Evolutionary conservation across 306 rosid species (phyloP), one percentile per base, ranked within the genome.

Genomic region (Glycyrrhiza uralensis): DNA sequence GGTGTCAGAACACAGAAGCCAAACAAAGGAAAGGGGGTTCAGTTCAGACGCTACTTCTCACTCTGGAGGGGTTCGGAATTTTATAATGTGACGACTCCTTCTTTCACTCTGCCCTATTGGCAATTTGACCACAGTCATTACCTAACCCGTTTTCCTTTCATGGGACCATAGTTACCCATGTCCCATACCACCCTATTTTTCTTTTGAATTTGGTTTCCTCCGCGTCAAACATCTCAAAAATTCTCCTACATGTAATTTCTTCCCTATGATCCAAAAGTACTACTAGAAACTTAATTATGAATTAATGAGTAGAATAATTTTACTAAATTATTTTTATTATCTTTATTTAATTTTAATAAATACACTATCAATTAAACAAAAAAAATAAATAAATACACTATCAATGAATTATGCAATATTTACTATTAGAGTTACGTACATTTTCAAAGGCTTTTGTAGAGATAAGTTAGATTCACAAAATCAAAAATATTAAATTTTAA

Each of bases 21-120:
- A 35, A n/a, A n/a, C n/a, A n/a, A n/a, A n/a, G n/a, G n/a, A n/a
- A 76, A 62, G 60, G 22, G 59, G 22, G 13, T 18, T 28, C 7
- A 36, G 26, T 49, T 19, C 22, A 54, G 79, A 61, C 33, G 17
- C 70, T 20, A 1, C n/a, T n/a, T n/a, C n/a, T n/a, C n/a, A n/a
- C 15, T 42, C 36, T 58, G 66, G 2, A 9, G 41, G 64, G 77
- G 85, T 83, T 83, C 81, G 81, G 84, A 85, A 81, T 83, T 83
- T 72, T 75, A 86, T 73, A 83, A 78, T 47, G 67, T 65, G 68
- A 79, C 45, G 28, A 2, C 4, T 42, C 39, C 30, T 35, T 19
- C 46, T 36, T 49, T 49, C 67, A 1, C 44, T 62, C 82, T 77
- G 32, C 35, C 22, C 44, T 28, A 42, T 62, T n/a, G n/a, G n/a